Evolutionary conservation across 805 yeast genomes (phyloP), one percentile per base, ranked within the genome.

Genomic region (Jamesozyma lodderae): DNA sequence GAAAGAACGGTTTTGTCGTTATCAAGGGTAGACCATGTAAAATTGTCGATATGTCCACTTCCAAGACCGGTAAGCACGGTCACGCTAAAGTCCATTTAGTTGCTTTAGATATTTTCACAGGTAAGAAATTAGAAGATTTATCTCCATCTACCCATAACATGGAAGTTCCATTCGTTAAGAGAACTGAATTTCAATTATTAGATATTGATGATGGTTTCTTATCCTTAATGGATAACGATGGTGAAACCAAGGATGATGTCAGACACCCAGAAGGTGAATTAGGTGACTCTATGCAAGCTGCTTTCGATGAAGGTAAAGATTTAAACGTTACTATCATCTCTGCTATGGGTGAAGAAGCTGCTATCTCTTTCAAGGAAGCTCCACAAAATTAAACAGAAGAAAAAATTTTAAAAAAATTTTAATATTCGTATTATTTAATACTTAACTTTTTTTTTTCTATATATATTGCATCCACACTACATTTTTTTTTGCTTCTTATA

Each of bases 51-150:
- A 92, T 92, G 98, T 92, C 98, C 49, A 92, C 98, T 66, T 92
- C 98, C 64, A 92, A 92, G 83, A 92, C 98, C 60, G 98, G 98
- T 75, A 92, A 92, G 96, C 98, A 92, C 83, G 98, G 98, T 77
- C 98, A 92, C 92, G 98, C 98, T 69, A 92, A 92, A 81, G 98
- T 92, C 71, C 97, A 92, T 74, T 79, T 92, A 74, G 97, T 92
- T 56, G 97, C 97, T 67, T 80, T 84, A 61, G 98, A 92, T 70
- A 90, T 92, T 70, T 92, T 92, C 90, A 92, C 98, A 62, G 83
- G 85, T 71, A 92, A 92, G 88, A 92, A 92, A 79, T 81, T 88
- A 71, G 98, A 92, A 81, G 98, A 92, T 75, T 83, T 92, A 69
- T 92, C 98, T 57, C 98, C 98, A 73, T 92, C 98, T 51, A 92